A percentile compares a stretch with the other conserved stretches of the same genome.
Conservation (phyloP, 1,284 basidiomycete species). For the Fomitiporia mediterranea region DNA sequence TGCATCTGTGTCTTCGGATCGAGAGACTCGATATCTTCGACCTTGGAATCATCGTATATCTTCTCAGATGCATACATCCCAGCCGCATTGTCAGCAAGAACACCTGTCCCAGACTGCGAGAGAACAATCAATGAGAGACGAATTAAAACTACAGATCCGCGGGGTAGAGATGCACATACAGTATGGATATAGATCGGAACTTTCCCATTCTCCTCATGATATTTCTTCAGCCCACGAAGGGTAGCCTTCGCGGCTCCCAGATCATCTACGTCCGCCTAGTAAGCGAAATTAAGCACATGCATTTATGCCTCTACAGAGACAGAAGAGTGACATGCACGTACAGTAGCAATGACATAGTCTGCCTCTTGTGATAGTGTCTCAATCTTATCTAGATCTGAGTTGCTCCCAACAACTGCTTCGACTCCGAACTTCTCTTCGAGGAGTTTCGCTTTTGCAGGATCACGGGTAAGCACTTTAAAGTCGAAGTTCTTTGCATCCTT, state of each 20-base stretch:
- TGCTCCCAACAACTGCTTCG: conserved; percentile 35
- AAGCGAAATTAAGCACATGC: neutral
- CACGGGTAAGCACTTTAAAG: conserved; percentile 38
- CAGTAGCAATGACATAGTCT: conserved; percentile 35
- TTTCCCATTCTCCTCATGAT: conserved; percentile 37
- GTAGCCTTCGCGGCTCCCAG: conserved; percentile 32
- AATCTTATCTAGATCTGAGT: conserved; percentile 32
- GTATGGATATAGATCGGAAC: conserved; percentile 47
- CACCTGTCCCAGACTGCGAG: conserved; percentile 36
- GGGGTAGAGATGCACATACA: conserved; percentile 30
- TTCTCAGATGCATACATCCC: conserved; percentile 30
- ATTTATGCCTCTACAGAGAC: neutral
- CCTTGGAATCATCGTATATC: conserved; percentile 36
- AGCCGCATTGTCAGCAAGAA: conserved; percentile 33
- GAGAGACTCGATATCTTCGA: conserved; percentile 34
- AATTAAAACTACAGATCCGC: neutral
- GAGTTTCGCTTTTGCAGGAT: conserved; percentile 36
- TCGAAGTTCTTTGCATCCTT: conserved; percentile 32
- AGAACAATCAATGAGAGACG: neutral
- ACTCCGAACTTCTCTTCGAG: conserved; percentile 33
- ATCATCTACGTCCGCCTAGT: neutral
- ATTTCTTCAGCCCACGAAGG: conserved; percentile 40
- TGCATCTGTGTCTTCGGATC: conserved; percentile 31
- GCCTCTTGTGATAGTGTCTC: conserved; percentile 29
- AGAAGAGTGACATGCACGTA: conserved; percentile 23